Conservation (phyloP, 345 rosid genomes). For the Acer campestre region DNA sequence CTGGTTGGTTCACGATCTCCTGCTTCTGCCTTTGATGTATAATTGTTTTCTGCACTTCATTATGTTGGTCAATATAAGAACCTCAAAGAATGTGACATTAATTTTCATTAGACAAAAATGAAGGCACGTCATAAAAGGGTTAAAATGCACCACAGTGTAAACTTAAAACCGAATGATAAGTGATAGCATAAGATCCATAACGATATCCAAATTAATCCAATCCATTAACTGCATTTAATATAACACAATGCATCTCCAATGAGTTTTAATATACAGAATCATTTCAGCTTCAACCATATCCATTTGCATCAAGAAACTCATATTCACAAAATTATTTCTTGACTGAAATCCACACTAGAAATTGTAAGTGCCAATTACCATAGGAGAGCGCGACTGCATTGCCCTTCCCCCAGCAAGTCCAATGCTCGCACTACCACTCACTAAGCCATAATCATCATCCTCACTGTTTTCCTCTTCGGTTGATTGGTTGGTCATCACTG, state of each 20-base stretch:
- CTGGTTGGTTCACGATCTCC: slow-evolving; percentile 24
- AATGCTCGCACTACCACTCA: slow-evolving; percentile 38
- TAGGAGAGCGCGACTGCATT: slow-evolving; percentile 44
- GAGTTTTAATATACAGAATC: background rate
- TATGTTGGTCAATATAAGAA: background rate
- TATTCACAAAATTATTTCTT: background rate
- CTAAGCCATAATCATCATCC: slow-evolving; percentile 31
- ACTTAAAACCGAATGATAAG: background rate
- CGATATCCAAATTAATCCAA: background rate
- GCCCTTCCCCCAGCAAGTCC: slow-evolving; percentile 60
- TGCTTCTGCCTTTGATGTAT: slow-evolving; percentile 29
- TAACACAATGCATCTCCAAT: background rate
- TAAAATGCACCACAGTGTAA: background rate
- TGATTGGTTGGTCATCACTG: slow-evolving; percentile 26
- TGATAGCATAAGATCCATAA: background rate
- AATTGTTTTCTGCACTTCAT: slow-evolving; percentile 8
- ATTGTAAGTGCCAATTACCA: slow-evolving; percentile 33
- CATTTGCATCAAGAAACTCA: background rate
- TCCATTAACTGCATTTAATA: background rate
- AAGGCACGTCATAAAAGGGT: background rate
- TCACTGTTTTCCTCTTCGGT: slow-evolving; percentile 40
- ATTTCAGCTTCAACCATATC: background rate
- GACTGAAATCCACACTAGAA: background rate
- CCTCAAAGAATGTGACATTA: background rate
- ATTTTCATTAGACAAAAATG: too few species aligned